These are phyloP conservation scores for Lactifluus rugatus DNA, from an alignment of 768 basidiomycete genomes.

Conservation along the genomic window DNA sequence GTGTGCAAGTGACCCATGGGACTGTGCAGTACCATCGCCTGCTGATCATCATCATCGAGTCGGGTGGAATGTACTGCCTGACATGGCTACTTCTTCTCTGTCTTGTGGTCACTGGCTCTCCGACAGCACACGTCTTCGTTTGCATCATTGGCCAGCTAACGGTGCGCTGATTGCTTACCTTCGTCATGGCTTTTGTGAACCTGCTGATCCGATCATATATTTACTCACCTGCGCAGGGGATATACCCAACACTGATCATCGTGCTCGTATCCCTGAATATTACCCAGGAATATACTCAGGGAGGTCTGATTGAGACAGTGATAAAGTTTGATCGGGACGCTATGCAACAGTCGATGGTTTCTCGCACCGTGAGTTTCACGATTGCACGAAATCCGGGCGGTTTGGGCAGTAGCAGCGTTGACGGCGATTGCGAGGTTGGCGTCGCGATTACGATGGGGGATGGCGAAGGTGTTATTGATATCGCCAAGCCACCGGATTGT, in stretches of 20 bases:
- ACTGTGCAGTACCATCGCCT: neutral
- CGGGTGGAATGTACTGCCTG: slow-evolving; percentile 16
- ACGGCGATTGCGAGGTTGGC: neutral
- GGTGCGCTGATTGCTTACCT: neutral
- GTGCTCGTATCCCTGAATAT: slow-evolving; percentile 24
- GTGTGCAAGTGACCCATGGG: neutral
- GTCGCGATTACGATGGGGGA: neutral
- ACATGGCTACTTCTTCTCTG: slow-evolving; percentile 12
- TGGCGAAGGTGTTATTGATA: neutral
- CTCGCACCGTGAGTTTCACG: neutral
- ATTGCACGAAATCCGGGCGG: neutral
- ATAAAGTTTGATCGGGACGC: neutral
- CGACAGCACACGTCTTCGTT: neutral
- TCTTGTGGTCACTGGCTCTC: neutral
- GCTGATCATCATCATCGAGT: slow-evolving; percentile 14
- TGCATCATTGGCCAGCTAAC: slow-evolving; percentile 7
- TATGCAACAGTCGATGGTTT: neutral
- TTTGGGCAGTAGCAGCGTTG: neutral
- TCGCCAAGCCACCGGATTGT: neutral
- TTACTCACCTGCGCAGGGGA: neutral
- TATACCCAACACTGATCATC: slow-evolving; percentile 17
- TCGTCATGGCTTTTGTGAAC: neutral
- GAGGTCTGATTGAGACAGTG: neutral
- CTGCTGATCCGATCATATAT: neutral
- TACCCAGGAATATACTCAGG: slow-evolving; percentile 2